These are phyloP conservation scores for Elsinoe perseae DNA, from an alignment of 2,329 filamentous ascomycete genomes.

Conservation along the genomic window DNA sequence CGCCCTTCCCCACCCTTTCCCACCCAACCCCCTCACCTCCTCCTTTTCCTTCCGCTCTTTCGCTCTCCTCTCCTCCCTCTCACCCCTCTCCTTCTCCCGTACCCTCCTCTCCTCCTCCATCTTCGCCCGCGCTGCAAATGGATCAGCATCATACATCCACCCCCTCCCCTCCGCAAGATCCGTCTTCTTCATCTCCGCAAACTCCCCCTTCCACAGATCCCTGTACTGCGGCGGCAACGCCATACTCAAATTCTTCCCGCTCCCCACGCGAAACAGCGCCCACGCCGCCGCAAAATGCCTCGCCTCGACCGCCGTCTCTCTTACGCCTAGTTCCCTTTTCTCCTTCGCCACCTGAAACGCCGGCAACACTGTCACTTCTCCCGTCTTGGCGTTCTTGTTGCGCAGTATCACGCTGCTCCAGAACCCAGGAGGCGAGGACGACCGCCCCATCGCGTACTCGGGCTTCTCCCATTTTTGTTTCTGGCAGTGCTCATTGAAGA, in stretches of 20 bases:
- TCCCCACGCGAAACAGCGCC: conserved; percentile 82
- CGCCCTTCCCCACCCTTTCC: conserved; percentile 69
- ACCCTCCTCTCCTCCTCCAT: conserved; percentile 68
- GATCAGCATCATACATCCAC: conserved; percentile 95
- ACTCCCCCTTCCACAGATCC: conserved; percentile 82
- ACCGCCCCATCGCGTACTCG: conserved; percentile 64
- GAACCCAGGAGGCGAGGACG: conserved; percentile 24
- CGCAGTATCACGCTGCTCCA: conserved; percentile 75
- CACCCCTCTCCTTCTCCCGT: conserved; percentile 70
- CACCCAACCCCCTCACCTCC: conserved; percentile 31
- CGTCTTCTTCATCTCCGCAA: conserved; percentile 70
- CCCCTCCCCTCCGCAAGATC: conserved; percentile 68
- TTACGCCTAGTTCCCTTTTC: conserved; percentile 61
- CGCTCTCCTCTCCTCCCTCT: conserved; percentile 51
- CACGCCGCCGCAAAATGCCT: conserved; percentile 90
- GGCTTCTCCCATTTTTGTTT: conserved; percentile 93
- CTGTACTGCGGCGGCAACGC: conserved; percentile 87
- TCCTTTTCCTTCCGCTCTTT: conserved; percentile 57
- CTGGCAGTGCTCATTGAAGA: conserved; percentile 89
- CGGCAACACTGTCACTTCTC: conserved; percentile 64
- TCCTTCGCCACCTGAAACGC: conserved; percentile 72
- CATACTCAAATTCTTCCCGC: conserved; percentile 92
- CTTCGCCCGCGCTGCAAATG: conserved; percentile 73
- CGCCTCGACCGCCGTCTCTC: conserved; percentile 78
- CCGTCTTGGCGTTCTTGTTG: conserved; percentile 69